Base-by-base conservation (phyloP, 2,329 filamentous ascomycete species). In the Dactylonectria estremocensis region DNA sequence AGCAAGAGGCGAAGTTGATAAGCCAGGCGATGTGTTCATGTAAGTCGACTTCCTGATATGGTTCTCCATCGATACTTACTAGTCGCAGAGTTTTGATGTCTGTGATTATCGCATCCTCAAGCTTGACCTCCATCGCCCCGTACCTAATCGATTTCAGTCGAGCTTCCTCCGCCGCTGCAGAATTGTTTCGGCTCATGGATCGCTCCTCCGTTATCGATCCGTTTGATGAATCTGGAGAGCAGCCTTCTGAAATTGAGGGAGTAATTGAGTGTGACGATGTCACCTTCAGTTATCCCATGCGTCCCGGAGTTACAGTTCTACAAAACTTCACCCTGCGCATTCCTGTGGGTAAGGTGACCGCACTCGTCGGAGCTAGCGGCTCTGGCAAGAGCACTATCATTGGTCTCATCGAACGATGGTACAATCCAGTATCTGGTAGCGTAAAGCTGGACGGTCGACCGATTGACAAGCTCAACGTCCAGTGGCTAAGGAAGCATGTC, bases 321-420 rank as follows among this genome's bases (percentile, higher is more conserved):
- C 75, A 83, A 11, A 73, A 82, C 35, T 81, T 86, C 31, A 80
- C 77, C 2, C 76, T 86, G 1, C 69, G 78, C 3, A 77, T 86
- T 4, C 83, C 83, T 1, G 81, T 84, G 4, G 82, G 82, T 28
- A 85, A 85, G 65, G 83, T 82, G 8, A 83, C 81, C 1, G 81
- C 81, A 9, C 71, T 83, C 4, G 81, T 83, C 20, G 79, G 79
- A 71, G 69, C 76, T 74, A 80, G 78, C 1, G 80, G 80, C 18
- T 82, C 79, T 5, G 80, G 80, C 14, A 82, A 82, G 66, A 81
- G 80, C 33, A 83, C 80, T 8, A 79, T 82, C 46, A 72, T 82
- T 16, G 79, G 80, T 3, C 72, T 83, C 10, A 69, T 83, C 5
- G 81, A 83, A 69, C 73, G 81, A 9, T 83, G 80, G 80, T 82